phyloP scores from a whole-genome alignment of 768 basidiomycete genomes.

The Tricholoma hemisulphureum region DNA sequence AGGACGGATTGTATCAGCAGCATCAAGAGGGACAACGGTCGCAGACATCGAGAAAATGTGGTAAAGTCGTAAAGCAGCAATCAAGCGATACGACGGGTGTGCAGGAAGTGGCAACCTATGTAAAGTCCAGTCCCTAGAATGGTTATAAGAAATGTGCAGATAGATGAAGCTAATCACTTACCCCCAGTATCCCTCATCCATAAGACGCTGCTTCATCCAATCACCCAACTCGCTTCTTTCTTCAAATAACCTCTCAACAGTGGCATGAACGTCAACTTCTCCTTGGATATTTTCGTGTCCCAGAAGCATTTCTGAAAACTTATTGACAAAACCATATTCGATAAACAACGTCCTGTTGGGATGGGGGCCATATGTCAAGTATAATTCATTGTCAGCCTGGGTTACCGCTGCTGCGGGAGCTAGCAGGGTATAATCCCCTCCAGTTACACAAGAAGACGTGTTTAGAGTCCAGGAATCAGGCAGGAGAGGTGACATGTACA shows the following conservation, averaged over 20 bases:
- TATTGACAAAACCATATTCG: conserved; percentile 87
- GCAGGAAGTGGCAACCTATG: conserved; percentile 58
- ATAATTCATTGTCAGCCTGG: conserved; percentile 60
- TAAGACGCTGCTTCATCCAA: conserved; percentile 53
- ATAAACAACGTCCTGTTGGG: conserved; percentile 73
- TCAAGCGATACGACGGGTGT: conserved; percentile 78
- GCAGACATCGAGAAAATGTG: conserved; percentile 39
- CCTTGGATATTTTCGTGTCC: conserved; percentile 33
- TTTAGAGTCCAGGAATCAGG: conserved; percentile 37
- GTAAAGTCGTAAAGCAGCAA: conserved; percentile 68
- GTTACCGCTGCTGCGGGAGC: conserved; percentile 46
- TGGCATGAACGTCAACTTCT: conserved; percentile 63
- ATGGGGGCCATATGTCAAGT: conserved; percentile 79
- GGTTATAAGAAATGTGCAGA: conserved; percentile 1
- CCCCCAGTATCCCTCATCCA: conserved; percentile 82
- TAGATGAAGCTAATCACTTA: conserved; percentile 29
- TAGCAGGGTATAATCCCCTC: conserved; percentile 50
- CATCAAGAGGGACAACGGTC: conserved; percentile 16
- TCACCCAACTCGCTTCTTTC: conserved; percentile 36
- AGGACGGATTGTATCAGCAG: conserved; percentile 32
- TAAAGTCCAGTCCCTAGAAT: conserved; percentile 74
- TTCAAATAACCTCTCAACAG: conserved; percentile 51
- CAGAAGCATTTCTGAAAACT: conserved; percentile 26
- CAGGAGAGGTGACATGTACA: conserved; percentile 43
- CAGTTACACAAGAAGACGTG: conserved; percentile 32